Conservation (phyloP, 352 stramenopile genomes). For the Phytophthora kernoviae region DNA sequence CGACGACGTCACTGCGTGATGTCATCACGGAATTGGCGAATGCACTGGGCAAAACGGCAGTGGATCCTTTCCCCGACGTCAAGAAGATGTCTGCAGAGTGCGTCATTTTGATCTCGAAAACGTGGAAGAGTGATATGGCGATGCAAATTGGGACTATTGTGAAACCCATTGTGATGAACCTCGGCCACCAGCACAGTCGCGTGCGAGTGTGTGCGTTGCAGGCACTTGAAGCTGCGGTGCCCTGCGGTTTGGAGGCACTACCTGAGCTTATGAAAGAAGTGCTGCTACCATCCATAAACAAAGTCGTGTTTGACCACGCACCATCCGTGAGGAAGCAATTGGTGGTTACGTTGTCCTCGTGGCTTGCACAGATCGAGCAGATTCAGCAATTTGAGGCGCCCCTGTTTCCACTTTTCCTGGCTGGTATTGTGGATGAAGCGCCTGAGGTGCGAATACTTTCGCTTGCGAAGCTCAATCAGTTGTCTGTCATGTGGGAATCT, state of each 20-base stretch:
- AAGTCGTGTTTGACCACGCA: slow-evolving; percentile 74
- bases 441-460: slow-evolving; percentile 56
- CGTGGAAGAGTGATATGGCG: slow-evolving; percentile 60
- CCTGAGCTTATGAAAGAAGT: slow-evolving; percentile 81
- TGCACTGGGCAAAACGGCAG: slow-evolving; percentile 67
- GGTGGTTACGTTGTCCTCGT: slow-evolving; percentile 55
- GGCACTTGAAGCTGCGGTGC: slow-evolving; percentile 69
- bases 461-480: slow-evolving; percentile 47
- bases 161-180: slow-evolving; percentile 66
- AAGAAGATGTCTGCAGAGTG: slow-evolving; percentile 80
- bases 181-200: slow-evolving; percentile 83
- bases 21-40: slow-evolving; percentile 75
- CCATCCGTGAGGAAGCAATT: slow-evolving; percentile 78
- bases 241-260: slow-evolving; percentile 69
- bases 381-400: slow-evolving; percentile 64
- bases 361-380: slow-evolving; percentile 60
- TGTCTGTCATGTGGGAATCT: slow-evolving; percentile 55
- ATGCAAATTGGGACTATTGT: slow-evolving; percentile 76
- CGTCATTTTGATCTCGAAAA: slow-evolving; percentile 55
- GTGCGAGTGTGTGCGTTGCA: slow-evolving; percentile 79
- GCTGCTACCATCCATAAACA: slow-evolving; percentile 63
- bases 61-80: slow-evolving; percentile 81
- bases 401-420: slow-evolving; percentile 73
- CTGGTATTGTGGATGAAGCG: slow-evolving; percentile 71
- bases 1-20: slow-evolving; percentile 40